Conservation (phyloP, 164 flowering plant genomes). For the Chimonanthus salicifolius region DNA sequence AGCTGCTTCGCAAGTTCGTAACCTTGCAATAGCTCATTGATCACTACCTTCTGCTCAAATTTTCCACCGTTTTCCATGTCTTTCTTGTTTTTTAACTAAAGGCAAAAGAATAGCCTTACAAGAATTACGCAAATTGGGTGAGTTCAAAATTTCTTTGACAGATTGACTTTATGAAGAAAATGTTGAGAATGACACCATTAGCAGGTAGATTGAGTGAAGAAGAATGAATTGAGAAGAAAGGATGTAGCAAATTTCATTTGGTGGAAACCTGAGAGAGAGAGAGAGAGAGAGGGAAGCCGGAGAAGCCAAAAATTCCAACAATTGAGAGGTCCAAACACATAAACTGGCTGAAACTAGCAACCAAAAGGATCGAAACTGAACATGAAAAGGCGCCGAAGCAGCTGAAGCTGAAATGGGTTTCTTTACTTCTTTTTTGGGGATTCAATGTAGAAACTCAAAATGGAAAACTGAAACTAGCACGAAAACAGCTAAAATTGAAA, state of each 20-base stretch:
- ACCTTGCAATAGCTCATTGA: conserved; percentile 55
- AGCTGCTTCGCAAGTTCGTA: conserved; percentile 45
- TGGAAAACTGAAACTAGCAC: background rate
- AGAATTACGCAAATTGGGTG: too few species aligned
- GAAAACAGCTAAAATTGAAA: background rate
- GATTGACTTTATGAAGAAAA: background rate
- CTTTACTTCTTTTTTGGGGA: too few species aligned
- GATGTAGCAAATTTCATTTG: background rate
- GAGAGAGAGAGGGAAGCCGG: background rate
- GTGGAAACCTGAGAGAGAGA: background rate
- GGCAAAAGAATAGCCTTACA: too few species aligned
- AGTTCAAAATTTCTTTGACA: too few species aligned
- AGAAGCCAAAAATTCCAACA: background rate
- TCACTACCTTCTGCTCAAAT: conserved; percentile 27
- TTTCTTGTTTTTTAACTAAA: background rate
- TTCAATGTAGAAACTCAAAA: too few species aligned
- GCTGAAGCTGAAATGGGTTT: too few species aligned
- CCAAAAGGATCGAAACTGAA: too few species aligned
- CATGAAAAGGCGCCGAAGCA: too few species aligned
- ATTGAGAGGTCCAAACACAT: background rate
- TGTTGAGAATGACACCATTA: background rate
- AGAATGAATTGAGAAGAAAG: background rate
- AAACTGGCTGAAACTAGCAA: too few species aligned
- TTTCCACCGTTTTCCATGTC: conserved; percentile 31
- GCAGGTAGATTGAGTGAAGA: too few species aligned